Evolutionary conservation across 495 filamentous ascomycete species (phyloP).

Genomic region (Tetracladium marchalianum): DNA sequence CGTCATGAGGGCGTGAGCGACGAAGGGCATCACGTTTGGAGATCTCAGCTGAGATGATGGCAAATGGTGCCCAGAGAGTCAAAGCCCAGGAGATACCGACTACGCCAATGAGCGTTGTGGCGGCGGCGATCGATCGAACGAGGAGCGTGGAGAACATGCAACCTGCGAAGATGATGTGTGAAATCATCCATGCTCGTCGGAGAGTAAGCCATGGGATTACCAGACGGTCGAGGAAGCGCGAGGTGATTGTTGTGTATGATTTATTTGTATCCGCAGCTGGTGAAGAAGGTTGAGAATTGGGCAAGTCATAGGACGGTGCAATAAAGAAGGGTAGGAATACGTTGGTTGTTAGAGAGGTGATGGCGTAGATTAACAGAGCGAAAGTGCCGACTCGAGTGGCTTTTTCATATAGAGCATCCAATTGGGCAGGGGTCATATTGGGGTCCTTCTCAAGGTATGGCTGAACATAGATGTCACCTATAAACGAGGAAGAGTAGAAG

Average conservation of each 20-base stretch:
- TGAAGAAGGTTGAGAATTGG: constrained; percentile 9
- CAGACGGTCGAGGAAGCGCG: constrained; percentile 39
- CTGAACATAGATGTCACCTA: constrained; percentile 81
- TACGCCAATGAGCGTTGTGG: constrained; percentile 63
- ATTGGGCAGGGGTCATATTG: constrained; percentile 59
- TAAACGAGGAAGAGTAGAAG: constrained; percentile 86
- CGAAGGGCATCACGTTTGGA: constrained; percentile 62
- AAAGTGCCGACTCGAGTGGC: constrained; percentile 76
- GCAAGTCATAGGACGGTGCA: constrained; percentile 57
- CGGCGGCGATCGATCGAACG: constrained; percentile 52
- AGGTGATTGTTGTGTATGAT: constrained; percentile 25
- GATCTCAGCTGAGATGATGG: constrained; percentile 82
- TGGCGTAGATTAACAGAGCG: constrained; percentile 77
- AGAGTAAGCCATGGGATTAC: constrained; percentile 75
- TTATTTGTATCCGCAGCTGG: constrained; percentile 13
- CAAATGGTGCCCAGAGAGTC: constrained; percentile 86
- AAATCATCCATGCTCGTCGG: constrained; percentile 73
- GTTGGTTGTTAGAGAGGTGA: constrained; percentile 69
- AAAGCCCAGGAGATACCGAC: constrained; percentile 84
- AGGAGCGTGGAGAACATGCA: constrained; percentile 77
- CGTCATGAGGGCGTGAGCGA: constrained; percentile 32
- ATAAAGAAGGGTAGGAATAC: constrained; percentile 75
- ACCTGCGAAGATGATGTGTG: constrained; percentile 66
- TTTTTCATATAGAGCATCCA: constrained; percentile 68
- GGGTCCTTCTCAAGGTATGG: constrained; percentile 68